A percentile compares a stretch with the other conserved stretches of the same genome.
phyloP scores from a whole-genome alignment of 495 filamentous ascomycete species.

The Annulohypoxylon moriforme region DNA sequence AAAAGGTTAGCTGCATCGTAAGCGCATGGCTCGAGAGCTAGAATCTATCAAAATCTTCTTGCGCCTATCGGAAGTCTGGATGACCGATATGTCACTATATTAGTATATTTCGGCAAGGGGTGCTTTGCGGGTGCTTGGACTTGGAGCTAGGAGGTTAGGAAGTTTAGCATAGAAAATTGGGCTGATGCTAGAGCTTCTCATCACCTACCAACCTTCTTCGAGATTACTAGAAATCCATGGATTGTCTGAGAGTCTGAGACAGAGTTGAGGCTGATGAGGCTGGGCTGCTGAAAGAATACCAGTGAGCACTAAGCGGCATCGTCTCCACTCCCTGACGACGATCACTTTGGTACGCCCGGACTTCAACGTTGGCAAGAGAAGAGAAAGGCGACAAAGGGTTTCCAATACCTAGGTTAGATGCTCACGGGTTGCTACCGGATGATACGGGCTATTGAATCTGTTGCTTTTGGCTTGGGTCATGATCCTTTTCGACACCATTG shows the following conservation, averaged over 20 bases:
- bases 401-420: conserved; percentile 10
- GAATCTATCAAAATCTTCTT: conserved; percentile 18
- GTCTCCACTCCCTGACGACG: neutral
- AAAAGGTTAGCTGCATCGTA: conserved; percentile 20
- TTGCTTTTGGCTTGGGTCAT: conserved; percentile 26
- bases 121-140: conserved; percentile 23
- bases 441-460: conserved; percentile 12
- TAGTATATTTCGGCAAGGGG: conserved; percentile 23
- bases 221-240: neutral
- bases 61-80: conserved; percentile 27
- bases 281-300: conserved; percentile 23
- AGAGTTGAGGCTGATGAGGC: conserved; percentile 37
- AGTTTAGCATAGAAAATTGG: conserved; percentile 6
- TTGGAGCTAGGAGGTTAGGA: conserved; percentile 3
- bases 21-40: conserved; percentile 21
- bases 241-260: conserved; percentile 35
- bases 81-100: conserved; percentile 12
- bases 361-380: neutral
- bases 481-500: conserved; percentile 13
- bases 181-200: conserved; percentile 20
- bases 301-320: conserved; percentile 7
- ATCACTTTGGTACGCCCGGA: neutral
- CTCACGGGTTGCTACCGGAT: conserved; percentile 10
- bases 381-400: conserved; percentile 1
- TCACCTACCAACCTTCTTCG: conserved; percentile 20